A percentile compares a stretch with the other conserved stretches of the same genome.
These are phyloP conservation scores for Cladosporium cucumerinum DNA, from an alignment of 2,329 filamentous ascomycete genomes.

Conservation along the genomic window DNA sequence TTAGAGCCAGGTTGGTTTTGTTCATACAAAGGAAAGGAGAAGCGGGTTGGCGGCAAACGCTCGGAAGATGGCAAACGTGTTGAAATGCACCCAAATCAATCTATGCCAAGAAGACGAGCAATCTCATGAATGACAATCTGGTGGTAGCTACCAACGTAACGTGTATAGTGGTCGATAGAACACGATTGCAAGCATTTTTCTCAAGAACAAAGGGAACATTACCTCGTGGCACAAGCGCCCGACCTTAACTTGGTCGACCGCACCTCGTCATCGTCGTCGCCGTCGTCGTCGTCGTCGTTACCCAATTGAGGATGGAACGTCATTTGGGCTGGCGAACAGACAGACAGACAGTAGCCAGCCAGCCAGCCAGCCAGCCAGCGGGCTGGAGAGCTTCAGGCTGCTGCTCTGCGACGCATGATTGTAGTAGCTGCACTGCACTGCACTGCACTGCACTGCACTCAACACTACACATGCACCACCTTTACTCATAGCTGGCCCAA, in stretches of 20 bases:
- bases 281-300: no score
- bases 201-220: background rate
- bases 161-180: background rate
- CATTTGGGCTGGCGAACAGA: no score
- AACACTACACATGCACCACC: background rate
- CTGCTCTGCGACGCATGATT: background rate
- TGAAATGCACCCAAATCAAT: background rate
- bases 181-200: background rate
- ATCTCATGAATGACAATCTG: background rate
- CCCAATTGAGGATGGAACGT: constrained; percentile 9
- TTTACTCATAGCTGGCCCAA: background rate
- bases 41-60: no score
- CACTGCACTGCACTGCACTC: no score
- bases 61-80: background rate
- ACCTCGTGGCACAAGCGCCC: background rate
- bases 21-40: background rate
- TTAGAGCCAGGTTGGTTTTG: no score
- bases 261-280: constrained; percentile 12
- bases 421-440: background rate
- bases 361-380: no score
- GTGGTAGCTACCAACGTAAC: background rate
- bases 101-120: background rate
- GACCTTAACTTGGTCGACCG: background rate
- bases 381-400: background rate
- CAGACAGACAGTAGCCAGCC: no score